Evolutionary conservation across 2,329 filamentous ascomycete genomes (phyloP).

Genomic region (Penicillium glabrum): DNA sequence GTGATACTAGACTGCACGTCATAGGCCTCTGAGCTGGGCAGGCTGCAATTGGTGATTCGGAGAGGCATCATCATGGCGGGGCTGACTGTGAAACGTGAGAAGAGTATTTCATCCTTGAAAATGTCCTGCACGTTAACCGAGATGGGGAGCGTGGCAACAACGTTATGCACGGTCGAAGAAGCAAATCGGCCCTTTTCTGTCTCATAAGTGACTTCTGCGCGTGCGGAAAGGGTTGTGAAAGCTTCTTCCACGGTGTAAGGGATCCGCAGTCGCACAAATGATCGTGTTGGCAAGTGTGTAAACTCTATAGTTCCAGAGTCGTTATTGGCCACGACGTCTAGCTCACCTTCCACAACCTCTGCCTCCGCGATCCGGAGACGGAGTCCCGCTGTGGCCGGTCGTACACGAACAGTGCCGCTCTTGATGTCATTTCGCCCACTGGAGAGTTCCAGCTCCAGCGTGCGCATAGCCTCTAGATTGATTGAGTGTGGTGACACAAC

Average conservation of each 20-base stretch:
- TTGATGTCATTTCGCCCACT: conserved; percentile 71
- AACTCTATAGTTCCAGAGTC: conserved; percentile 51
- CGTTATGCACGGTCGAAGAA: conserved; percentile 61
- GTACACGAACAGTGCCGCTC: conserved; percentile 52
- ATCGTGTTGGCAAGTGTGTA: conserved; percentile 27
- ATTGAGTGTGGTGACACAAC: conserved; percentile 68
- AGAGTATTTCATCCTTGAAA: conserved; percentile 79
- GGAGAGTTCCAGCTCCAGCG: conserved; percentile 70
- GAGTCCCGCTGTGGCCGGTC: conserved; percentile 61
- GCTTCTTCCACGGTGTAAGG: conserved; percentile 85
- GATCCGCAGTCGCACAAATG: conserved; percentile 53
- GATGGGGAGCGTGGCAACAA: conserved; percentile 75
- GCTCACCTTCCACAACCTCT: conserved; percentile 42
- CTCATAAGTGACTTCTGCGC: conserved; percentile 73
- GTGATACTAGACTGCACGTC: conserved; percentile 54
- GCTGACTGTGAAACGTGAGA: conserved; percentile 88
- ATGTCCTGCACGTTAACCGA: conserved; percentile 97
- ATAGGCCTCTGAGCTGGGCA: conserved; percentile 68
- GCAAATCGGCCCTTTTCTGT: conserved; percentile 66
- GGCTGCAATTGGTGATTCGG: conserved; percentile 67
- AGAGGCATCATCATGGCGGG: conserved; percentile 75
- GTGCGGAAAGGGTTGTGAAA: conserved; percentile 67
- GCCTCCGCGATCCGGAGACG: conserved; percentile 56
- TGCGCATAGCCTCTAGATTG: conserved; percentile 76
- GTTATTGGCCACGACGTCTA: conserved; percentile 42